Percentiles rank a stretch among this genome's conserved stretches.
Conservation (phyloP, 495 filamentous ascomycete species). For the Annulohypoxylon stygium region DNA sequence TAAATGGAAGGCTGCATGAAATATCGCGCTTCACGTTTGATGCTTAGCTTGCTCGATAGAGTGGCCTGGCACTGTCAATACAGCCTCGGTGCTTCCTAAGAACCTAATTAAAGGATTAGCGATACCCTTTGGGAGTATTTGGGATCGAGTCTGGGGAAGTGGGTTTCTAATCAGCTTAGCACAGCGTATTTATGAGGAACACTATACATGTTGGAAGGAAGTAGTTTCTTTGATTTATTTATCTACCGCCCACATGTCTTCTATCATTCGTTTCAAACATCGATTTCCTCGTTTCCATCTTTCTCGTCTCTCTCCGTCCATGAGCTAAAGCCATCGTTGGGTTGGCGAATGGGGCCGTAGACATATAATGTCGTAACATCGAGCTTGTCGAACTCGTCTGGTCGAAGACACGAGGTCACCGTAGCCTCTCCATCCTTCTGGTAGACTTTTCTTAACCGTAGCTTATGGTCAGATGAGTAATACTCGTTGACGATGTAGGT, state of each 20-base stretch:
- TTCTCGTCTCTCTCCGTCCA: not conserved
- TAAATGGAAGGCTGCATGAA: not conserved
- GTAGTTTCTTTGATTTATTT: not conserved
- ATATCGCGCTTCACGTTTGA: not conserved
- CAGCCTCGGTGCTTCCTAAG: too few relatives aligned
- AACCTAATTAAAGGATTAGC: too few relatives aligned
- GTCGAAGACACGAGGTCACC: not conserved
- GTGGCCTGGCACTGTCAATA: too few relatives aligned
- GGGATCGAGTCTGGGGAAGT: too few relatives aligned
- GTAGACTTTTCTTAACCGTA: slow-evolving; percentile 6
- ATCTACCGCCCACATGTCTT: not conserved
- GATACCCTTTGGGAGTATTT: too few relatives aligned
- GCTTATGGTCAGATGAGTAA: slow-evolving; percentile 2
- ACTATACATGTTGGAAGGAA: not conserved
- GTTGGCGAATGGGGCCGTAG: not conserved
- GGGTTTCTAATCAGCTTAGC: not conserved
- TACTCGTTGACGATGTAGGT: slow-evolving; percentile 10
- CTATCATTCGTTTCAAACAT: not conserved
- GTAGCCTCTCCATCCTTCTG: slow-evolving; percentile 1
- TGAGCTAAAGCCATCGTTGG: not conserved
- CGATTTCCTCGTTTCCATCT: not conserved
- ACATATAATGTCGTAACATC: not conserved
- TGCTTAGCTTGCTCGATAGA: not conserved
- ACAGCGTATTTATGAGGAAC: not conserved
- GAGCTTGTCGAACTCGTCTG: slow-evolving; percentile 4